Base-by-base conservation (phyloP, 306 rosid genomes). In the Lagenaria siceraria region DNA sequence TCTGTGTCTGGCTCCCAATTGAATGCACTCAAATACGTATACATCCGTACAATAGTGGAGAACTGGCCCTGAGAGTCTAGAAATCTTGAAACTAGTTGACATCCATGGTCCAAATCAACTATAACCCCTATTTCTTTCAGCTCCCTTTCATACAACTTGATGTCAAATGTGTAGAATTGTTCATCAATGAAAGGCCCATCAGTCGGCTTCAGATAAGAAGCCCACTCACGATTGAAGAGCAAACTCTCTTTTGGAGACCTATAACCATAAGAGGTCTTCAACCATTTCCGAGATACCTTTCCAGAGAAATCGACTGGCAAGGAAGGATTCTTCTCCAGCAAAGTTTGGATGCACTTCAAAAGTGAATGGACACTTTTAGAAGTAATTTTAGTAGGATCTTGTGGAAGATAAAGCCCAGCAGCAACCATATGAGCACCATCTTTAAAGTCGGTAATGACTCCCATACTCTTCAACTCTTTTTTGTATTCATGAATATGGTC, bases 111-210 rank as follows among this genome's bases (percentile, higher is more conserved):
- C 14, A 66, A 80, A 6, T 85, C 90, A 81, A 55, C 64, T 8
- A 40, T 62, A 42, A 93, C 92, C 54, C 95, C 89, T n/a, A 93
- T 79, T 33, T 81, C 83, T 17, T 69, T 43, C 62, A 93, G 94
- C 86, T 87, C 92, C 35, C 80, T 49, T 73, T 25, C 72, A 84
- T 83, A 93, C 0, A 80, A 60, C 4, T 71, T 43, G 46, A 93
- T 87, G 55, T 82, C 75, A 24, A 80, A 36, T 17, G 91, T 88
- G 81, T 87, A 89, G 76, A 81, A 84, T 0, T 10, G 61, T 64
- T 85, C 89, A 74, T 93, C 92, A 31, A 93, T 73, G 75, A 93
- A 93, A 19, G 94, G 96, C 13, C 91, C 98, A 73, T 90, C 92
- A 19, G 73, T 84, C 48, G 54, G 82, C 81, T 79, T 74, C 80